phyloP scores from a whole-genome alignment of 441 rosid genomes.

The Pelargonium exstipulatum region DNA sequence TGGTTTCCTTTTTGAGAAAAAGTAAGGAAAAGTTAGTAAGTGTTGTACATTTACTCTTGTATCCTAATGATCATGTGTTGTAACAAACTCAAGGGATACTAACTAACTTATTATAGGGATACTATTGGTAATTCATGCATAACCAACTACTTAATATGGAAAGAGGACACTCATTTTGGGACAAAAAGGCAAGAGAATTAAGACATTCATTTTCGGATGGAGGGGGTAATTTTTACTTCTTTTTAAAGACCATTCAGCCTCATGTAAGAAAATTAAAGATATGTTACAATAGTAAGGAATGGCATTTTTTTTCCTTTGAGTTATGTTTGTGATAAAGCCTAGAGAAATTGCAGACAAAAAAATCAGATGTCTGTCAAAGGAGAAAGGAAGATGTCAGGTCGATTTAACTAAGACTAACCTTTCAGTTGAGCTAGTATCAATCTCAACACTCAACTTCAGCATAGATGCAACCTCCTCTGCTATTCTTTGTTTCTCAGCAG shows the following conservation, averaged over 20 bases:
- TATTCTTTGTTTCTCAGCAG: conserved; percentile 79
- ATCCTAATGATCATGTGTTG: too few species aligned
- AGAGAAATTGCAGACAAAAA: conserved; percentile 4
- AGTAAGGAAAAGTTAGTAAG: too few species aligned
- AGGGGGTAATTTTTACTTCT: too few species aligned
- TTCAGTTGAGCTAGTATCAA: conserved; percentile 71
- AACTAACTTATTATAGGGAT: too few species aligned
- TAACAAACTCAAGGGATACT: too few species aligned
- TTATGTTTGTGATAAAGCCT: neutral
- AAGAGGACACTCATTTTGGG: too few species aligned
- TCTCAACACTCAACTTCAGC: conserved; percentile 72
- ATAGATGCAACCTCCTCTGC: conserved; percentile 85
- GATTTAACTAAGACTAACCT: conserved; percentile 35
- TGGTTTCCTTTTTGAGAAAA: too few species aligned
- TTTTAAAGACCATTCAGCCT: neutral
- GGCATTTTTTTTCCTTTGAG: neutral
- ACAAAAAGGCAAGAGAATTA: too few species aligned
- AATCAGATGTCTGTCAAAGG: neutral
- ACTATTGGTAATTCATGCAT: too few species aligned
- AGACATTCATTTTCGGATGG: too few species aligned
- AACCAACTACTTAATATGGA: too few species aligned
- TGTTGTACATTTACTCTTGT: too few species aligned
- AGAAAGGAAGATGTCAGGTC: neutral
- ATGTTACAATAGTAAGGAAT: neutral
- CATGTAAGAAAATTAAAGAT: neutral